These are phyloP conservation scores for Astrocystis sublimbata DNA, from an alignment of 495 filamentous ascomycete species.

Conservation along the genomic window DNA sequence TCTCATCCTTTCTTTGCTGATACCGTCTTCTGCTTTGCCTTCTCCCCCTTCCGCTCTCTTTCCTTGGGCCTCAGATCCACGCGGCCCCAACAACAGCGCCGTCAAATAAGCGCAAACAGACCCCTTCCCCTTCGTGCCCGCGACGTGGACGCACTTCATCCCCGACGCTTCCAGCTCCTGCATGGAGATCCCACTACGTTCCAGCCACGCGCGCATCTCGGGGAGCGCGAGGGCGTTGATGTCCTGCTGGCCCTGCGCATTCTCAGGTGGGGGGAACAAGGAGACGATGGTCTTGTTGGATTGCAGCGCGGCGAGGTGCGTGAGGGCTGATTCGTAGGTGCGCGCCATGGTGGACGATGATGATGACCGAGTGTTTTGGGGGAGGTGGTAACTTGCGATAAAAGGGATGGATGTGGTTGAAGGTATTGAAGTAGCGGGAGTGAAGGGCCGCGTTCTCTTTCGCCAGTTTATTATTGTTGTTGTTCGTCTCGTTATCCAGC, in stretches of 20 bases:
- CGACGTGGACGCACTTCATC: slow-evolving; percentile 56
- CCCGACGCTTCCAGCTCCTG: slow-evolving; percentile 45
- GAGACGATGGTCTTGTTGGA: slow-evolving; percentile 66
- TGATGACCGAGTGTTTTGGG: not conserved
- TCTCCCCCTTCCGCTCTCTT: no score
- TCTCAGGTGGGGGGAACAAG: slow-evolving; percentile 30
- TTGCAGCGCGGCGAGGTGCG: slow-evolving; percentile 68
- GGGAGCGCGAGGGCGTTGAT: slow-evolving; percentile 78
- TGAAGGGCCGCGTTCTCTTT: not conserved
- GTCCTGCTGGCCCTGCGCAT: slow-evolving; percentile 30
- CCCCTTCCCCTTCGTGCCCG: slow-evolving; percentile 66
- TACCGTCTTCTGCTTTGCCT: no score
- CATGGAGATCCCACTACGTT: slow-evolving; percentile 60
- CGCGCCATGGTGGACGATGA: slow-evolving; percentile 31
- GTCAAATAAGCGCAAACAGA: slow-evolving; percentile 51
- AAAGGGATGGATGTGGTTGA: no score
- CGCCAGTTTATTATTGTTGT: not conserved
- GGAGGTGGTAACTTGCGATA: no score
- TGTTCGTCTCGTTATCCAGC: not conserved
- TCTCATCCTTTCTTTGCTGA: no score
- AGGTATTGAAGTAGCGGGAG: not conserved
- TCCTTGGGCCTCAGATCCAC: no score
- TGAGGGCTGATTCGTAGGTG: slow-evolving; percentile 42
- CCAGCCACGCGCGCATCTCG: slow-evolving; percentile 81
- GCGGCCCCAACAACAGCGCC: slow-evolving; percentile 31